Base-by-base conservation (phyloP, 768 basidiomycete species). In the Suillus subalutaceus region DNA sequence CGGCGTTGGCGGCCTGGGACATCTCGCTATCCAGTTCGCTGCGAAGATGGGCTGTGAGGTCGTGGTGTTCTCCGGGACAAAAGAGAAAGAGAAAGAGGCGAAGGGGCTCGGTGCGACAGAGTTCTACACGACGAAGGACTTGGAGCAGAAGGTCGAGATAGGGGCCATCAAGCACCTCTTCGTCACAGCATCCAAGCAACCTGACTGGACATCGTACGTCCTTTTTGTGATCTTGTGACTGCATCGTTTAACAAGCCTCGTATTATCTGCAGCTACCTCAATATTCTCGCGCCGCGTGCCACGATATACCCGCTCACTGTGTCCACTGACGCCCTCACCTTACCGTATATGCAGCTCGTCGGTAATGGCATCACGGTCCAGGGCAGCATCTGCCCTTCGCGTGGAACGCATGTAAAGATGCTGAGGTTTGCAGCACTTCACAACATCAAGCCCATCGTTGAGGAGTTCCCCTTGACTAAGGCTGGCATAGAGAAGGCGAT, bases 11-110 rank as follows among this genome's bases (percentile, higher is more conserved):
- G 79, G 80, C 4, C 73, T 80, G 13, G 78, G 79, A 15, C 79
- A 80, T 53, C 77, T 80, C 43, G 78, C 76, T 5, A 74, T 80
- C 32, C 77, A 79, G 53, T 80, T 80, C 68, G 77, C 79, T 6
- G 66, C 75, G 46, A 81, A 79, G 71, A 80, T 80, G 75, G 79
- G 79, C 12, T 78, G 77, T n/a, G 71, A 75, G 12, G 80, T 81
- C 6, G 73, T 77, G 55, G 79, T 76, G 2, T 75, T 80, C 48
- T 79, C 77, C 4, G 62, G 72, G 30, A 75, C 77, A 1, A 74
- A 80, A 6, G 58, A 41, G 16, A 81, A 80, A 65, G 72, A 50
- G 53, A 70, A 73, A 7, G 78, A 80, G 26, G 78, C 80, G n/a
- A 66, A 57, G 59, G 46, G 50, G 13, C 73, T 80, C 0, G 79